Base-by-base conservation (phyloP, 148 eudicot species). In the Fallopia convolvulus region DNA sequence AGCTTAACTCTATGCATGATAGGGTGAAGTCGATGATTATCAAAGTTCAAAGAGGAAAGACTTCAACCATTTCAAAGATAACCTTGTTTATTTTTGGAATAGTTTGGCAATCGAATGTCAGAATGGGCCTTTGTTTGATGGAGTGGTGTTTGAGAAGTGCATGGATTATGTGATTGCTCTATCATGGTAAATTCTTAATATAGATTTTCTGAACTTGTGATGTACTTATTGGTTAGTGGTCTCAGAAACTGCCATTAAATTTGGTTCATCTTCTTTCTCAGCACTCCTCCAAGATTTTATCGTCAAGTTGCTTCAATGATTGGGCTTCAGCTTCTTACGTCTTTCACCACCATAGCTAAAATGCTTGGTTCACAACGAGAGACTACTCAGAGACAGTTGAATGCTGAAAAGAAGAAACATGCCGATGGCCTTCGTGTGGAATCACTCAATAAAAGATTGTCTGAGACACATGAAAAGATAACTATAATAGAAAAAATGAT, bases 251-350 rank as follows among this genome's bases (percentile, higher is more conserved):
- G n/a, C 44, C 46, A 68, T 68, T 68, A 15, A 36, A 7, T 68
- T 68, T 68, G 20, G 21, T 68, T 68, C 6, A 68, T 68, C 72
- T 68, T 55, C 63, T 61, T 82, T 83, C 80, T 48, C 87, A 95
- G 99, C 77, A 95, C 99, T 61, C 99, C 99, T 74, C 99, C 99
- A 33, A 89, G 97, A 83, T 83, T 86, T 78, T 95, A 88, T 81
- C 97, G 99, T 46, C 94, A 88, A 80, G 88, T 89, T 70, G 99
- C 99, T 74, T 95, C 99, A 49, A 63, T 90, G 81, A 84, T 90
- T 86, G 99, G 99, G 58, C 99, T 95, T 77, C 99, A 92, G 84
- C 90, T 95, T 77, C 97, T 95, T 65, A 89, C 97, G 72, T 95
- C 99, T 65, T 90, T 88, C 80, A 91, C 91, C 63, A 83, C 87